Evolutionary conservation across 2,329 filamentous ascomycete genomes (phyloP), one percentile per base, ranked within the genome.

Genomic region (Penicillium sp.): DNA sequence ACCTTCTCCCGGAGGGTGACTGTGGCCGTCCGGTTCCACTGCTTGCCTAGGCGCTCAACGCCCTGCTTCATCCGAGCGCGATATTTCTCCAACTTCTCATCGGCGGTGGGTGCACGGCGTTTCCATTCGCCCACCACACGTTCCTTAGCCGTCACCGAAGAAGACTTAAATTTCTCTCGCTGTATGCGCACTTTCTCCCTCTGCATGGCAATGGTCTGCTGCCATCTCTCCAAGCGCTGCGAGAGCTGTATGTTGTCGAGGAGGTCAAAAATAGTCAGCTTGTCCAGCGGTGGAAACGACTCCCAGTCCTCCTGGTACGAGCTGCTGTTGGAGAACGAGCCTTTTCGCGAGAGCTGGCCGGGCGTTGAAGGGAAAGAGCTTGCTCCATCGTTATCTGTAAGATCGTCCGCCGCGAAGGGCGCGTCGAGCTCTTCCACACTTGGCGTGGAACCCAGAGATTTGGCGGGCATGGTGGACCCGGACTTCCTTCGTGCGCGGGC

Each of bases 81-180:
- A 71, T 97, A 97, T 62, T 89, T 89, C 37, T 95, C 89, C 49
- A 97, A 80, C 74, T 95, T 90, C 69, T 97, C 92, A 55, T 95
- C 91, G 14, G 91, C 87, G 3, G 88, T 85, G 2, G 90, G 90
- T 9, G 95, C 82, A 33, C 91, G 82, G 46, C 88, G 86, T 50
- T 89, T 84, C 89, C 89, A 95, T 75, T 97, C 89, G 59, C 95
- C 91, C 19, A 97, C 86, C 64, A 97, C 89, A 52, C 88, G 86
- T 58, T 95, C 86, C 64, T 86, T 88, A n/a, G 92, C 91, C 60
- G 82, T 82, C 63, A 86, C 78, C 41, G 90, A 86, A 57, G 81
- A 84, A 16, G 83, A 83, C 68, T 88, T 89, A 54, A 95, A 72
- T 51, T 83, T 89, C 67, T 93, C 87, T 62, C 88, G 83, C 53